Conservation (phyloP, 805 yeast genomes). For the Cyberlindnera subsufficiens region DNA sequence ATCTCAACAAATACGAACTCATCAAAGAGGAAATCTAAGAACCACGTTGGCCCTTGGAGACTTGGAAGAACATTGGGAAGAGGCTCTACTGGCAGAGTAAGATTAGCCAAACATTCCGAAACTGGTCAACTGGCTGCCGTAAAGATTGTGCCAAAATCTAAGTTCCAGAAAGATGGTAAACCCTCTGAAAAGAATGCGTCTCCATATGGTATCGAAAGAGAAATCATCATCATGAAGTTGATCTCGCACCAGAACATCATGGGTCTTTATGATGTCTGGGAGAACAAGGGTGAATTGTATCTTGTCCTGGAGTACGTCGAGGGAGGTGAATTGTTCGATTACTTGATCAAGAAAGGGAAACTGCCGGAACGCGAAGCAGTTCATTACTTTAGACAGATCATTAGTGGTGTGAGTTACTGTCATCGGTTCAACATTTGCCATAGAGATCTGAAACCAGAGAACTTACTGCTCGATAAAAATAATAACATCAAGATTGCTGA, state of each 20-base stretch:
- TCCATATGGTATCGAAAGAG: slow-evolving; percentile 83
- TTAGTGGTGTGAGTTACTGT: slow-evolving; percentile 77
- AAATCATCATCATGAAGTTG: slow-evolving; percentile 79
- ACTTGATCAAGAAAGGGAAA: slow-evolving; percentile 82
- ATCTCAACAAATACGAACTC: slow-evolving; percentile 25
- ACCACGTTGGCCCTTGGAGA: slow-evolving; percentile 87
- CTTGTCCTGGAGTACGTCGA: slow-evolving; percentile 92
- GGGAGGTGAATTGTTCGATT: slow-evolving; percentile 94
- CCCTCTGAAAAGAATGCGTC: slow-evolving; percentile 45
- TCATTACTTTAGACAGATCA: slow-evolving; percentile 80
- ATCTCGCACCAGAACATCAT: slow-evolving; percentile 73
- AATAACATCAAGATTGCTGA: slow-evolving; percentile 94
- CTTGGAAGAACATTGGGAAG: slow-evolving; percentile 90
- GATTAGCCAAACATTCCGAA: slow-evolving; percentile 80
- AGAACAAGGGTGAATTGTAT: slow-evolving; percentile 74
- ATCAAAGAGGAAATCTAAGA: slow-evolving; percentile 25
- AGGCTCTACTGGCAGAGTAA: slow-evolving; percentile 95
- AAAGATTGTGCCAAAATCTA: slow-evolving; percentile 87
- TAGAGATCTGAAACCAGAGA: slow-evolving; percentile 82
- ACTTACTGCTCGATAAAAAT: slow-evolving; percentile 71
- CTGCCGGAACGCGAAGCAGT: slow-evolving; percentile 88
- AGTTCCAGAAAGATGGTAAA: slow-evolving; percentile 39
- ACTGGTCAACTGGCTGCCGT: slow-evolving; percentile 94
- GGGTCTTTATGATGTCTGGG: slow-evolving; percentile 83
- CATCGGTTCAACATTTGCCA: slow-evolving; percentile 86